Percentiles rank a stretch among this genome's conserved stretches.
Conservation (phyloP, 228 moss, liverwort and hornwort species). For the Sphagnum magellanicum region DNA sequence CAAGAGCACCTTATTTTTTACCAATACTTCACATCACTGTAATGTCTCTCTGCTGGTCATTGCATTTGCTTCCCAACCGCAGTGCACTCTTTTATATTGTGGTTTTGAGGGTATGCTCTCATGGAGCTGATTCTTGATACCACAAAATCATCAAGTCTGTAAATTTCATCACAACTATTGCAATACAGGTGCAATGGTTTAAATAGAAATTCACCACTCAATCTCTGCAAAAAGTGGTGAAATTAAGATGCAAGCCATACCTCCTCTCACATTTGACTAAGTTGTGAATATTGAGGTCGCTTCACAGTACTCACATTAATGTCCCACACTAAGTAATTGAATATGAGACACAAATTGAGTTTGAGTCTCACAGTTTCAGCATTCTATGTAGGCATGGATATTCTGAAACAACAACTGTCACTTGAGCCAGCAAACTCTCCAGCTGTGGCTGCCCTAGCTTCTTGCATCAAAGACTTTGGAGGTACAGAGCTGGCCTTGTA, state of each 20-base stretch:
- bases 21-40: background rate
- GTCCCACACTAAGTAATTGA: background rate
- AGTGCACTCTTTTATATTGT: background rate
- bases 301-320: background rate
- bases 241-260: too few species aligned
- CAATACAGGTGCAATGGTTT: too few species aligned
- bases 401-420: conserved; percentile 15
- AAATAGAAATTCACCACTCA: too few species aligned
- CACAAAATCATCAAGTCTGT: too few species aligned
- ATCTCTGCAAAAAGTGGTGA: too few species aligned
- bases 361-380: background rate
- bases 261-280: too few species aligned
- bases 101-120: background rate
- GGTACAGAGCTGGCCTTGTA: background rate
- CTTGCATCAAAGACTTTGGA: conserved; percentile 29
- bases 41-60: background rate
- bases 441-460: conserved; percentile 25
- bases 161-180: too few species aligned
- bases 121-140: too few species aligned
- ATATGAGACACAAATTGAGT: background rate
- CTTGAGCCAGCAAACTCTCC: conserved; percentile 11
- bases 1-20: background rate
- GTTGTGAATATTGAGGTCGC: too few species aligned
- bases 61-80: background rate
- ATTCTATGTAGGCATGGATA: conserved; percentile 15